Conservation (phyloP, 148 eudicot genomes). For the Talinum fruticosum region DNA sequence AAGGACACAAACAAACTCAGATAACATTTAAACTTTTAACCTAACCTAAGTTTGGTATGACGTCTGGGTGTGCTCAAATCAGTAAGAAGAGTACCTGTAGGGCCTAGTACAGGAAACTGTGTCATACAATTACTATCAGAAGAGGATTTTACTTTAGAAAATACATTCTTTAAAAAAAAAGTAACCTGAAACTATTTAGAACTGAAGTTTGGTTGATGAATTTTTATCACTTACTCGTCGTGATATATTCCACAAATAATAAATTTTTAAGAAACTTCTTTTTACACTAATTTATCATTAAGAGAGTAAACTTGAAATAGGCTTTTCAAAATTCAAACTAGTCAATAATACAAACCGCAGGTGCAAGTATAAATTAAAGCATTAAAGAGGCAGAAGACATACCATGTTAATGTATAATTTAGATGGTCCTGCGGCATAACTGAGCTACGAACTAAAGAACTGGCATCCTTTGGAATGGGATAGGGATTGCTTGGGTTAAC, state of each 20-base stretch:
- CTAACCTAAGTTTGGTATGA: too few relatives aligned
- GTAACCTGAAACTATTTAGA: too few relatives aligned
- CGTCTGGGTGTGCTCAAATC: too few relatives aligned
- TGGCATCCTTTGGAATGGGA: conserved; percentile 81
- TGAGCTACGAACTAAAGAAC: conserved; percentile 70
- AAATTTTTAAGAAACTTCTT: not conserved
- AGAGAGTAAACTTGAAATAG: not conserved
- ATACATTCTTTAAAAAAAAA: too few relatives aligned
- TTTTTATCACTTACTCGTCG: too few relatives aligned
- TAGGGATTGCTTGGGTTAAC: conserved; percentile 67
- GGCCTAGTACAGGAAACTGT: too few relatives aligned
- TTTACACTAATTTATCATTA: not conserved
- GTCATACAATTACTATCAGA: too few relatives aligned
- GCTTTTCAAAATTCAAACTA: not conserved
- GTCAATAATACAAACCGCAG: not conserved
- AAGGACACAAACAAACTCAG: too few relatives aligned
- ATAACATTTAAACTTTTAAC: too few relatives aligned
- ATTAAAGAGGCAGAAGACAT: conserved; percentile 26
- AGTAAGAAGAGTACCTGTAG: too few relatives aligned
- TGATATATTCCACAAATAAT: not conserved
- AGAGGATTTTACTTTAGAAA: too few relatives aligned
- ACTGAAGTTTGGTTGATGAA: too few relatives aligned
- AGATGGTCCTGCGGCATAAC: conserved; percentile 99
- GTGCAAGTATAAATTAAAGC: not conserved
- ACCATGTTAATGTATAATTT: conserved; percentile 81